A percentile compares a stretch with the other conserved stretches of the same genome.
These are phyloP conservation scores for Fusarium compactum DNA, from an alignment of 2,329 filamentous ascomycete species.

Conservation along the genomic window DNA sequence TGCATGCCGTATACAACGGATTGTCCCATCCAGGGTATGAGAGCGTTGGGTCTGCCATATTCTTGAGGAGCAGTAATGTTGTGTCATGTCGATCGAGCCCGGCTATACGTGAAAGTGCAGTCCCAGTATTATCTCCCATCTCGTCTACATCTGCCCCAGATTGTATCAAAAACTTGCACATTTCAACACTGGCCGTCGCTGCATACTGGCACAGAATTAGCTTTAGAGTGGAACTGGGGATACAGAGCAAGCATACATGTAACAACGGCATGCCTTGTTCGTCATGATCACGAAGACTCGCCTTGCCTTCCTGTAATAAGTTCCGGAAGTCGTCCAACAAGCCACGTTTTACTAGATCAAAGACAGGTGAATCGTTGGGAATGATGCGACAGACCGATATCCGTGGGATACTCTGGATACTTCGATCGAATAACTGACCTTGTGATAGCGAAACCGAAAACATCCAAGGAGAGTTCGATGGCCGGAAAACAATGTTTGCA, in stretches of 20 bases:
- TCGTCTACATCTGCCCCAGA: neutral
- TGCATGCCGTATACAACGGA: neutral
- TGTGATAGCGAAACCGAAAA: neutral
- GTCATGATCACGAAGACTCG: neutral
- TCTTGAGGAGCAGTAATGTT: neutral
- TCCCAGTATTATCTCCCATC: neutral
- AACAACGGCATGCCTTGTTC: neutral
- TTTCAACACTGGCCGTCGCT: neutral
- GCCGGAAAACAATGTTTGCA: neutral
- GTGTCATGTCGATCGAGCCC: neutral
- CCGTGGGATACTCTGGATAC: neutral
- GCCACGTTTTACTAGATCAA: neutral
- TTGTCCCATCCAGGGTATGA: neutral
- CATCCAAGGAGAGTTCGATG: neutral
- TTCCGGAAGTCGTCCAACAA: neutral
- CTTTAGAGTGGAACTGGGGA: neutral
- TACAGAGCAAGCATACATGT: neutral
- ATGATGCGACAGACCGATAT: neutral
- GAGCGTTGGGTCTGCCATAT: neutral
- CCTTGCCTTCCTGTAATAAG: neutral
- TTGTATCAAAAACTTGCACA: neutral
- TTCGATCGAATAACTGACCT: neutral
- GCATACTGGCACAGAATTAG: neutral
- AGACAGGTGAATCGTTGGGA: neutral
- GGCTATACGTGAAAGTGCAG: neutral